Evolutionary conservation across 179 eudicot genomes (phyloP).

Genomic region (Spinacia oleracea): DNA sequence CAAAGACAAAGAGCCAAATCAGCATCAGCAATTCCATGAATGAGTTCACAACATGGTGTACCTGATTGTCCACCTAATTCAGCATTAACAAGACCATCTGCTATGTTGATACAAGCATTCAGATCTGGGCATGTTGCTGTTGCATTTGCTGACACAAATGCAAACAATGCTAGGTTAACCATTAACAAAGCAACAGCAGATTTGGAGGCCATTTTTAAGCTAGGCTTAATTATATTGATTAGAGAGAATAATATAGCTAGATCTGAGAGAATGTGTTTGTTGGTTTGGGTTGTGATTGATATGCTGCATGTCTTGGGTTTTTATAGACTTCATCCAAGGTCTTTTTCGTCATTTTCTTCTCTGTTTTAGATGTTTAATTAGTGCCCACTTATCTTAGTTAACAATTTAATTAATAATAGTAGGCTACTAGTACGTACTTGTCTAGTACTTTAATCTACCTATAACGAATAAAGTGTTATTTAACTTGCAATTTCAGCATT

Average conservation of each 20-base stretch:
- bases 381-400: background rate
- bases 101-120: background rate
- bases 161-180: conserved; percentile 5
- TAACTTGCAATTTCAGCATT: too few species aligned
- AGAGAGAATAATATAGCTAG: too few species aligned
- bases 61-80: background rate
- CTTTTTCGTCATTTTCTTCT: background rate
- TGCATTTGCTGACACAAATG: background rate
- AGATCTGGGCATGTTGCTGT: background rate
- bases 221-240: too few species aligned
- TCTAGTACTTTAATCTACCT: too few species aligned
- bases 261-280: background rate
- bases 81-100: background rate
- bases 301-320: background rate
- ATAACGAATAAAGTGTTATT: too few species aligned
- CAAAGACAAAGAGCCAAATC: background rate
- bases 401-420: too few species aligned
- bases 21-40: background rate
- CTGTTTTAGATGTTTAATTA: background rate
- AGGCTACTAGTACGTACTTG: too few species aligned
- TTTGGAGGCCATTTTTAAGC: background rate
- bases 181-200: background rate
- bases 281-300: background rate
- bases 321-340: background rate
- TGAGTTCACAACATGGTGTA: background rate